These are phyloP conservation scores for Sanghuangporus sanghuang DNA, from an alignment of 1,284 basidiomycete species.

Conservation along the genomic window DNA sequence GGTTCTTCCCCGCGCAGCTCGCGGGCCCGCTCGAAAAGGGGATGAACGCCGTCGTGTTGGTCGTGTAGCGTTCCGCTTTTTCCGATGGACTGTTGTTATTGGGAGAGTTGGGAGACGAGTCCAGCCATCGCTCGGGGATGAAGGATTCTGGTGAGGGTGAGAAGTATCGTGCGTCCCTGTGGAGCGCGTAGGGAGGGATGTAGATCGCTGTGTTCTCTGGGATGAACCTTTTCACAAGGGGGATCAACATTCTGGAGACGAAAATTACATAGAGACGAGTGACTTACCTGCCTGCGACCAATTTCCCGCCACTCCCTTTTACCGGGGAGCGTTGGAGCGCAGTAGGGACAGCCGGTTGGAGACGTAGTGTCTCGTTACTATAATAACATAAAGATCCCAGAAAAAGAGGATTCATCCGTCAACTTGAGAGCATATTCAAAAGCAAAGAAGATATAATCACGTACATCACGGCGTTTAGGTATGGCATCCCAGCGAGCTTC, in stretches of 20 bases:
- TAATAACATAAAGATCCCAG: neutral
- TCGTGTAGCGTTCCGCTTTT: neutral
- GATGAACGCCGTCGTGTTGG: conserved; percentile 35
- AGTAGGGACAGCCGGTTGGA: conserved; percentile 7
- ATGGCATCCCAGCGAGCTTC: conserved; percentile 26
- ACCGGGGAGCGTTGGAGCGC: conserved; percentile 7
- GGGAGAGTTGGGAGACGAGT: neutral
- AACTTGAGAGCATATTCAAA: no score
- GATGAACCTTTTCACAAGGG: conserved; percentile 33
- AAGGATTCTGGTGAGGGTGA: conserved; percentile 34
- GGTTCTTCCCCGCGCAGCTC: conserved; percentile 30
- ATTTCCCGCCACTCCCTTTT: conserved; percentile 5
- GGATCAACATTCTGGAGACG: neutral
- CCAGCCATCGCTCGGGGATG: conserved; percentile 39
- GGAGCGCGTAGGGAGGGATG: conserved; percentile 43
- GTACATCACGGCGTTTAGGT: conserved; percentile 31
- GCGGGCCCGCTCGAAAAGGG: conserved; percentile 31
- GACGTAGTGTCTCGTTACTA: conserved; percentile 12
- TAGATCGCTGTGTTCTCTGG: conserved; percentile 45
- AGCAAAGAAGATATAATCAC: neutral
- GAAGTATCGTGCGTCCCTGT: conserved; percentile 35
- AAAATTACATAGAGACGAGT: neutral
- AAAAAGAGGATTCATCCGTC: no score
- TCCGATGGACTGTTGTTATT: no score
- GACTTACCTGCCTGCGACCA: conserved; percentile 6